phyloP scores from a whole-genome alignment of 768 basidiomycete species.

The Suillus lakei region DNA sequence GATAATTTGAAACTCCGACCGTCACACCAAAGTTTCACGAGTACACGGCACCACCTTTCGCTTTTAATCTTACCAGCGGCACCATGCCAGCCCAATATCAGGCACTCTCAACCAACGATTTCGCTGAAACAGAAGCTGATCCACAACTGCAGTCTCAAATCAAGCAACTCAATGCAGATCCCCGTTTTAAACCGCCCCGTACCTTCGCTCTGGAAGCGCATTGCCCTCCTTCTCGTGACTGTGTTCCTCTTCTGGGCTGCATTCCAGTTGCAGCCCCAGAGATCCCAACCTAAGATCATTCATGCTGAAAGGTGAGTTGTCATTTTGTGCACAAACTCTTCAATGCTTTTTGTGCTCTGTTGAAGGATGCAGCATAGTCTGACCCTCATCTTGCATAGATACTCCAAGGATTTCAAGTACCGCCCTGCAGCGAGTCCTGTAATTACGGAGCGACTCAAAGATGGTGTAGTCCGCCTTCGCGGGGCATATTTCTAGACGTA shows the following conservation, averaged over 20 bases:
- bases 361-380: background rate
- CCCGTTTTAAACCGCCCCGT: slow-evolving; percentile 44
- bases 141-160: slow-evolving; percentile 7
- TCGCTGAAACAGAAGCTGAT: background rate
- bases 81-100: slow-evolving; percentile 3
- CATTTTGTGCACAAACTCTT: background rate
- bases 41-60: background rate
- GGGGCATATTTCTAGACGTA: slow-evolving; percentile 56
- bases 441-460: slow-evolving; percentile 75
- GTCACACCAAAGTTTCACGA: background rate
- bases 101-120: slow-evolving; percentile 2
- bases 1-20: slow-evolving; percentile 1
- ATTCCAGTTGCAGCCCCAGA: slow-evolving; percentile 35
- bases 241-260: slow-evolving; percentile 50
- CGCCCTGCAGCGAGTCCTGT: slow-evolving; percentile 86
- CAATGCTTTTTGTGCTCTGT: background rate
- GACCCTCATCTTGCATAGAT: slow-evolving; percentile 48
- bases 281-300: slow-evolving; percentile 49
- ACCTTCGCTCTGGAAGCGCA: slow-evolving; percentile 52
- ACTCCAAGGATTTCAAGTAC: slow-evolving; percentile 82
- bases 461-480: slow-evolving; percentile 69
- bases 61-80: background rate
- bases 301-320: slow-evolving; percentile 64
- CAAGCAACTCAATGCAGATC: slow-evolving; percentile 21
- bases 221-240: slow-evolving; percentile 46